Conservation (phyloP, 106 monocot genomes). For the Acorus gramineus region DNA sequence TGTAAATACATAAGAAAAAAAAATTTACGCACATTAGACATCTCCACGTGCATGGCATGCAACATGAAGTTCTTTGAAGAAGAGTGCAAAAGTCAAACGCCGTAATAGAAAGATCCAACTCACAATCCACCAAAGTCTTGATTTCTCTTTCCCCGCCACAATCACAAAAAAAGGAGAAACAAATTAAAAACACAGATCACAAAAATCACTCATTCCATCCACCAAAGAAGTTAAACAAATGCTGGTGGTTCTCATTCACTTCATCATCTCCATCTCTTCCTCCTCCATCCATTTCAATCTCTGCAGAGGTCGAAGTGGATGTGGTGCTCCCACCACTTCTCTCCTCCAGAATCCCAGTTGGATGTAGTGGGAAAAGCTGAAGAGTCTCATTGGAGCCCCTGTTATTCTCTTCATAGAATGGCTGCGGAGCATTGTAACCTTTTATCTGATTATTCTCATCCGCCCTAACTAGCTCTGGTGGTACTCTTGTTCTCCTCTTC, state of each 20-base stretch:
- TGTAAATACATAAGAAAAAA: too few species aligned
- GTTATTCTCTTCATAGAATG: background rate
- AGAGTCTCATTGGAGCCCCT: constrained; percentile 24
- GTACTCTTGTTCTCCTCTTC: background rate
- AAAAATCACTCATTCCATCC: too few species aligned
- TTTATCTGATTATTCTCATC: background rate
- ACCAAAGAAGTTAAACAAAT: constrained; percentile 18
- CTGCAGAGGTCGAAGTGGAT: constrained; percentile 7
- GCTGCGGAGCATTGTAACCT: background rate
- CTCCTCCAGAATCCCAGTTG: constrained; percentile 26
- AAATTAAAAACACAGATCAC: too few species aligned
- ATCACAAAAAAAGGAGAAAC: too few species aligned
- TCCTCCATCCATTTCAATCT: constrained; percentile 1
- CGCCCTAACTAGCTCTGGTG: background rate
- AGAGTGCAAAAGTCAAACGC: too few species aligned
- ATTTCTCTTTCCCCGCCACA: too few species aligned
- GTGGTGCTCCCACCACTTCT: constrained; percentile 9
- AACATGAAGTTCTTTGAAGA: too few species aligned
- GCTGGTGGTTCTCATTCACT: background rate
- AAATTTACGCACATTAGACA: too few species aligned
- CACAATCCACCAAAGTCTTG: too few species aligned
- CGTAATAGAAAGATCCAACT: too few species aligned
- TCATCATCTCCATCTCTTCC: constrained; percentile 1
- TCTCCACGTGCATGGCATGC: too few species aligned
- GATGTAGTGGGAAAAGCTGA: constrained; percentile 79